phyloP scores from a whole-genome alignment of 2,329 filamentous ascomycete species.

The Cephalotrichum gorgonifer region DNA sequence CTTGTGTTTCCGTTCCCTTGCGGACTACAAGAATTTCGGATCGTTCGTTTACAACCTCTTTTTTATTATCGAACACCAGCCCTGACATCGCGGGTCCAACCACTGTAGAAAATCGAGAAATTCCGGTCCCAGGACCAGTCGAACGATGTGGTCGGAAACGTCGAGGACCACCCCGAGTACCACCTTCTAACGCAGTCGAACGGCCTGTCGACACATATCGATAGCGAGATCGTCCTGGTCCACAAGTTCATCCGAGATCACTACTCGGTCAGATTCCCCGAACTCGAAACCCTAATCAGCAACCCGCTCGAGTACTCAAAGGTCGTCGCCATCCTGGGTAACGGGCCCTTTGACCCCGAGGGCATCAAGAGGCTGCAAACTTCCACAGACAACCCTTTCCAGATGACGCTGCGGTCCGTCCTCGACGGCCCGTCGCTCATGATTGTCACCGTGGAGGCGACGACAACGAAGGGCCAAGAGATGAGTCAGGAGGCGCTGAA shows the following conservation, averaged over 20 bases:
- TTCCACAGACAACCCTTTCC: slow-evolving; percentile 68
- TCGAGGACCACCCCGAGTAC: slow-evolving; percentile 89
- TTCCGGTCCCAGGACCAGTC: slow-evolving; percentile 61
- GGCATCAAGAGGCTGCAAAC: slow-evolving; percentile 72
- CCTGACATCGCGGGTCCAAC: slow-evolving; percentile 52
- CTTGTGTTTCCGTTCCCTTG: neutral
- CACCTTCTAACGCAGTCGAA: slow-evolving; percentile 82
- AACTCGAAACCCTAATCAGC: slow-evolving; percentile 80
- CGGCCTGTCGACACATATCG: slow-evolving; percentile 81
- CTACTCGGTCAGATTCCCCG: slow-evolving; percentile 88
- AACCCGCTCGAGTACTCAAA: slow-evolving; percentile 94
- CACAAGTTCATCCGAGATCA: slow-evolving; percentile 97
- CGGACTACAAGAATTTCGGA: neutral
- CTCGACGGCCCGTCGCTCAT: slow-evolving; percentile 85
- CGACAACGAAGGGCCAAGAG: slow-evolving; percentile 72
- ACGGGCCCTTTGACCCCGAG: slow-evolving; percentile 73
- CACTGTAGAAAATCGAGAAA: slow-evolving; percentile 63
- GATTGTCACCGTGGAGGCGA: slow-evolving; percentile 92
- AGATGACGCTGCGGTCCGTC: slow-evolving; percentile 65
- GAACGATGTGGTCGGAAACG: slow-evolving; percentile 58
- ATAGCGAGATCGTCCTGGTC: slow-evolving; percentile 82
- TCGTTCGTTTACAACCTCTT: slow-evolving; percentile 51
- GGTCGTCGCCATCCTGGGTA: slow-evolving; percentile 84
- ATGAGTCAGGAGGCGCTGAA: slow-evolving; percentile 67
- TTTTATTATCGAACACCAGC: slow-evolving; percentile 29